Evolutionary conservation across 2,329 filamentous ascomycete species (phyloP).

Genomic region (Fusarium pseudonygamai): DNA sequence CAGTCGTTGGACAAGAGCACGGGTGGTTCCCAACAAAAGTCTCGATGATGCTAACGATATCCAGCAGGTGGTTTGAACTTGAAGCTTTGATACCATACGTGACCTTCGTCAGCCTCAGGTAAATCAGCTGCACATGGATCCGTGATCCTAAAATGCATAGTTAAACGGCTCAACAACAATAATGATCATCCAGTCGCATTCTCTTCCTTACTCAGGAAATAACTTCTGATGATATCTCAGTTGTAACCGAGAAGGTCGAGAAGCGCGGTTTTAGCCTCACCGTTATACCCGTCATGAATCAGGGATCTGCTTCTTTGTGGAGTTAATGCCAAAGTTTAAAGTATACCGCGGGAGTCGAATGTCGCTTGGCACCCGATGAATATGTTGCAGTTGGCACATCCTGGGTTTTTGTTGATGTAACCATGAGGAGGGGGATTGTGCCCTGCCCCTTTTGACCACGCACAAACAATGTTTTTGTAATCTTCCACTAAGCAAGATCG

Average conservation of each 20-base stretch:
- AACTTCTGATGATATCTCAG: background rate
- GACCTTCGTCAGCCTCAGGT: background rate
- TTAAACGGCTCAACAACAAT: background rate
- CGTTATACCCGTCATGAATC: background rate
- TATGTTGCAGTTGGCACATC: background rate
- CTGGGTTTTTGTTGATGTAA: background rate
- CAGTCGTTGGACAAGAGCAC: background rate
- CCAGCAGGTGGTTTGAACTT: background rate
- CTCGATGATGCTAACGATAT: background rate
- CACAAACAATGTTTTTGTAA: background rate
- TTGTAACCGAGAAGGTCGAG: too few species aligned
- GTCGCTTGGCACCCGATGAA: background rate
- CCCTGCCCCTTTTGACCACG: background rate
- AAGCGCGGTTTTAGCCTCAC: background rate
- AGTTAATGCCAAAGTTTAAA: background rate
- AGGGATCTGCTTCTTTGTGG: background rate
- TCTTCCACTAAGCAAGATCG: background rate
- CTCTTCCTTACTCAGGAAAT: background rate
- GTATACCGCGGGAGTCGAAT: background rate
- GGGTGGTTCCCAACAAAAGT: accelerated
- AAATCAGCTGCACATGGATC: background rate
- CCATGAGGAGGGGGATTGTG: background rate
- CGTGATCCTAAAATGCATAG: background rate
- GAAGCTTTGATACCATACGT: background rate
- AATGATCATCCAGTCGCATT: background rate